phyloP scores from a whole-genome alignment of 139 green algal species.

The Picochlorum sp. region DNA sequence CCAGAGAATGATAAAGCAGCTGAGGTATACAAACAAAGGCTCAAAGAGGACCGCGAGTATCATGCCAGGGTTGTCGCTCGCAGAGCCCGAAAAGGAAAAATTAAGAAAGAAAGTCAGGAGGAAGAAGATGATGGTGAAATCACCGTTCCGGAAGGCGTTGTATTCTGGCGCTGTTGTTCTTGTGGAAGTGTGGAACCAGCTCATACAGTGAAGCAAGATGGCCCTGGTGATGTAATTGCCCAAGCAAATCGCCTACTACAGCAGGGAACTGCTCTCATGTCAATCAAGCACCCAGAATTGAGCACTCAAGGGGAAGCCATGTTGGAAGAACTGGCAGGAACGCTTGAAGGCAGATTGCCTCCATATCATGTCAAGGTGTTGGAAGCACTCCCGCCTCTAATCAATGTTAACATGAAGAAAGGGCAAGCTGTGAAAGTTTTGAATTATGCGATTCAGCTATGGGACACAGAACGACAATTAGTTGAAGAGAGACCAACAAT shows the following conservation, averaged over 20 bases:
- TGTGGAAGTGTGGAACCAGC: conserved; percentile 6
- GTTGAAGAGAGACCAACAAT: conserved; percentile 2
- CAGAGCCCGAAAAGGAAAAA: not conserved
- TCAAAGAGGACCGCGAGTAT: conserved; percentile 1
- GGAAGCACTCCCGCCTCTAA: not conserved
- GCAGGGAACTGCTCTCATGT: not conserved
- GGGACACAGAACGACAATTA: conserved; percentile 4
- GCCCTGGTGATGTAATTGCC: conserved; percentile 4
- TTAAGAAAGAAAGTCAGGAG: not conserved
- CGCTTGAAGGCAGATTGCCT: conserved; percentile 8
- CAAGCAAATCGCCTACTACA: not conserved
- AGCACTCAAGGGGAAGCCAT: conserved; percentile 3
- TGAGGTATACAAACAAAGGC: not conserved
- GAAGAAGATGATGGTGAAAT: conserved; percentile 3
- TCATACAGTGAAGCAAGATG: not conserved
- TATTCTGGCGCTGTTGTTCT: conserved; percentile 13
- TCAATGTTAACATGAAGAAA: conserved; percentile 6
- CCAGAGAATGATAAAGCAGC: not conserved
- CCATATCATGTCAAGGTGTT: conserved; percentile 1
- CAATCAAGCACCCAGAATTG: not conserved
- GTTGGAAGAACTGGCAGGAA: not conserved
- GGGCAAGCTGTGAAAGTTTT: conserved; percentile 3
- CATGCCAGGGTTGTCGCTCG: not conserved
- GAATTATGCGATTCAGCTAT: conserved; percentile 5
- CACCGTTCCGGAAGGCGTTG: not conserved